These are phyloP conservation scores for Pseudoturritis turrita DNA, from an alignment of 345 rosid genomes.

Conservation along the genomic window DNA sequence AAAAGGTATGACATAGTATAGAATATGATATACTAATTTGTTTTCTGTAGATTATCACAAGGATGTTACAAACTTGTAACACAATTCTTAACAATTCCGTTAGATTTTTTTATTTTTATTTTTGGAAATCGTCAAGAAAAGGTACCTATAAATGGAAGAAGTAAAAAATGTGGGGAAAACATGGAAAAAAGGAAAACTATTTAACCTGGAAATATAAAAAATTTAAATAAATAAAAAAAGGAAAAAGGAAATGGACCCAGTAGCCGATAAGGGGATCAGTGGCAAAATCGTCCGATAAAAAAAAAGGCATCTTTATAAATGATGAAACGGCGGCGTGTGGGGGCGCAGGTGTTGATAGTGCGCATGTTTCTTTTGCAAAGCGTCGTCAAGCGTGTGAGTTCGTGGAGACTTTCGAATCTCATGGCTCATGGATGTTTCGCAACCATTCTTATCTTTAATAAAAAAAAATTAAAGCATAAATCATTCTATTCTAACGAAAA, in stretches of 20 bases:
- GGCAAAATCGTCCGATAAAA: conserved; percentile 37
- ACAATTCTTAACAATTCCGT: background rate
- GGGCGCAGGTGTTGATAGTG: conserved; percentile 38
- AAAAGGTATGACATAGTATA: no score
- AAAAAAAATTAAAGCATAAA: no score
- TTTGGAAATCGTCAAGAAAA: background rate
- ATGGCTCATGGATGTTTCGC: background rate
- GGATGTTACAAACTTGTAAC: background rate
- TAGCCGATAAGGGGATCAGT: conserved; percentile 20
- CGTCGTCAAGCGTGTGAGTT: conserved; percentile 28
- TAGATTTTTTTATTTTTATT: no score
- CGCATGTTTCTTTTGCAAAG: conserved; percentile 45
- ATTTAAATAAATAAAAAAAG: background rate
- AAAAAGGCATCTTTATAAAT: conserved; percentile 25
- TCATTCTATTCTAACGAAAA: no score
- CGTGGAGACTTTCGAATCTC: background rate
- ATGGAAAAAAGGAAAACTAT: background rate
- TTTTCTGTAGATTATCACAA: background rate
- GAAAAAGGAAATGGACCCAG: conserved; percentile 15
- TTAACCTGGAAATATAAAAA: background rate
- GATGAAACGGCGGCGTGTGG: conserved; percentile 58
- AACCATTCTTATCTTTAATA: no score
- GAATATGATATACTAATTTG: no score
- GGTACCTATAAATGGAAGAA: background rate
- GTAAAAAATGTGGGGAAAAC: background rate